Evolutionary conservation across 139 green algal genomes (phyloP).

Genomic region (Chlamydomonas sphaeroides): DNA sequence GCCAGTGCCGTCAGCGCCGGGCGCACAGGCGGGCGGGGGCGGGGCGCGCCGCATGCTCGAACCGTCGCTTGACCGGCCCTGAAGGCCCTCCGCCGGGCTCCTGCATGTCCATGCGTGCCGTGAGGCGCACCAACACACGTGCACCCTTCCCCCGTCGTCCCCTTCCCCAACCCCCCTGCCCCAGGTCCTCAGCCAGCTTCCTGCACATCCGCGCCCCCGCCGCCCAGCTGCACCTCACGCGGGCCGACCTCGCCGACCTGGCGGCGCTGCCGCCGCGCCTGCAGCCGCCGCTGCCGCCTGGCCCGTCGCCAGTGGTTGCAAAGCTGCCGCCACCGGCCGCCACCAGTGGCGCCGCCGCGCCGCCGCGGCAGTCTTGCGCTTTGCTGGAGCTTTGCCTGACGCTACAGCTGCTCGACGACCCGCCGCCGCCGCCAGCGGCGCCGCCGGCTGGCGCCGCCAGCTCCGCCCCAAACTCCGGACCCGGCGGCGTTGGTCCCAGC

Average conservation of each 20-base stretch:
- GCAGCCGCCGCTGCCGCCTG: background rate
- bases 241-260: constrained; percentile 16
- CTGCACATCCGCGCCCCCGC: constrained; percentile 25
- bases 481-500: no score
- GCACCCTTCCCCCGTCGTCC: background rate
- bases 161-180: background rate
- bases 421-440: background rate
- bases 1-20: no score
- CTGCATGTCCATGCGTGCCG: no score
- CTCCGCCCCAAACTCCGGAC: no score
- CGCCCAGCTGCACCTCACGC: constrained; percentile 10
- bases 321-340: no score
- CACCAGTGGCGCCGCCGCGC: no score
- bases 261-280: background rate
- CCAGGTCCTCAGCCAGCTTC: constrained; percentile 28
- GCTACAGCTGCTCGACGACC: constrained; percentile 13
- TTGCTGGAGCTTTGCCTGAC: constrained; percentile 13
- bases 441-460: no score
- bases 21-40: no score
- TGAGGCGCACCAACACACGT: no score
- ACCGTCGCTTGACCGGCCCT: no score
- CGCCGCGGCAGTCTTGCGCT: background rate
- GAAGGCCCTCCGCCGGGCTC: no score
- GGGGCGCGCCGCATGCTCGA: no score
- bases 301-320: background rate